Base-by-base conservation (phyloP, 352 stramenopile species). In the Globisporangium splendens region DNA sequence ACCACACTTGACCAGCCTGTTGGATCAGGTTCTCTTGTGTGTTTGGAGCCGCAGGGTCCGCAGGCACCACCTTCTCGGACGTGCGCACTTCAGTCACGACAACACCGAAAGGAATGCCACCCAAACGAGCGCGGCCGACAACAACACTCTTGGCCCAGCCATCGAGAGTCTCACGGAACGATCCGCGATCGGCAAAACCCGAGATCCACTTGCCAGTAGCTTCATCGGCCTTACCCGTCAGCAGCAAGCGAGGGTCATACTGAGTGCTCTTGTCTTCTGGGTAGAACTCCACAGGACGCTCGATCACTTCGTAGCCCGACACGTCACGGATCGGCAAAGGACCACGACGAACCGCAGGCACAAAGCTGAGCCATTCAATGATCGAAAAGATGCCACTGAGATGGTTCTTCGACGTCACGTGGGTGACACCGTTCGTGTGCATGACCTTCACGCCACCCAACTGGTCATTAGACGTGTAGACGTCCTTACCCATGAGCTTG, bases 381-480 rank as follows among this genome's bases (percentile, higher is more conserved):
- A 98, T 97, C 21, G 91, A 93, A 48, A 78, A 86, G 46, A 99
- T 92, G 57, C 93, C 95, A 49, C 97, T 89, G 46, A 99, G 70
- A 76, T 99, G 97, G 79, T 99, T 98, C 61, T 97, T 91, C 28
- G 96, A 87, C 53, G 96, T 88, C 62, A 98, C 56, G 83, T 99
- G 98, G 14, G 97, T 98, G 43, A 99, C 96, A 65, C 98, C 98
- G 80, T 99, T 99, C 47, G 91, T 96, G 73, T 98, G 97, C 98
- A 99, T 99, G 68, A 99, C 98, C 65, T 97, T 97, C 56, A 98
- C 89, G 18, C 97, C 98, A 70, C 97, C 97, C n/a, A 99, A 83
- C 75, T 99, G 98, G 66, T 99, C 96, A 77, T 99, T 99, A 4
- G 96, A 99, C 38, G 96, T 98, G 83, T 99, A 99, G 48, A 99